Evolutionary conservation across 2,329 filamentous ascomycete species (phyloP).

Genomic region (Leptographium procerum): DNA sequence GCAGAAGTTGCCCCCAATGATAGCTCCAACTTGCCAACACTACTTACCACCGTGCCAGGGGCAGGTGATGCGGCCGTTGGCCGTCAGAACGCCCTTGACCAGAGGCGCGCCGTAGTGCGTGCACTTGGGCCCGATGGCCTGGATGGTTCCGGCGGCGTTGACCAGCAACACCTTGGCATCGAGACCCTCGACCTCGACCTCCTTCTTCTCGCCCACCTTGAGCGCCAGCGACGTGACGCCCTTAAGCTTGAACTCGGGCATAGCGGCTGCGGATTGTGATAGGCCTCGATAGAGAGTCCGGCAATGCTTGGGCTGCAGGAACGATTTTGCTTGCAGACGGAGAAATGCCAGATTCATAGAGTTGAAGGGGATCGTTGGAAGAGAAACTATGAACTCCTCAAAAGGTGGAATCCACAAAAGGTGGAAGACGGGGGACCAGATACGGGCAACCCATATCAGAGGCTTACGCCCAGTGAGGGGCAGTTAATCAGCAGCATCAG

Average conservation of each 20-base stretch:
- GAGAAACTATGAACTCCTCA: no score
- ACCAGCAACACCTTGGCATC: conserved; percentile 80
- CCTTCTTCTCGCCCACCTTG: conserved; percentile 70
- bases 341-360: background rate
- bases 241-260: conserved; percentile 60
- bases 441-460: background rate
- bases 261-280: conserved; percentile 21
- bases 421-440: background rate
- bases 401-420: no score
- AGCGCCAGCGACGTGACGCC: conserved; percentile 63
- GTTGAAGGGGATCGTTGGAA: background rate
- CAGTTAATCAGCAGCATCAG: background rate
- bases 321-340: background rate
- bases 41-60: conserved; percentile 86
- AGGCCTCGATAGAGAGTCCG: background rate
- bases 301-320: background rate
- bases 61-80: conserved; percentile 75
- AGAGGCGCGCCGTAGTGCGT: conserved; percentile 84
- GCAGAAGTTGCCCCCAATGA: no score
- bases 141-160: conserved; percentile 63
- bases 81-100: conserved; percentile 72
- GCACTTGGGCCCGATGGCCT: conserved; percentile 75
- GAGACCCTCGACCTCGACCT: conserved; percentile 83
- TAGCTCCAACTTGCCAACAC: no score
- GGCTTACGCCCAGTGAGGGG: background rate